A percentile compares a stretch with the other conserved stretches of the same genome.
These are phyloP conservation scores for Camellia sinensis DNA, from an alignment of 148 eudicot species.

Conservation along the genomic window DNA sequence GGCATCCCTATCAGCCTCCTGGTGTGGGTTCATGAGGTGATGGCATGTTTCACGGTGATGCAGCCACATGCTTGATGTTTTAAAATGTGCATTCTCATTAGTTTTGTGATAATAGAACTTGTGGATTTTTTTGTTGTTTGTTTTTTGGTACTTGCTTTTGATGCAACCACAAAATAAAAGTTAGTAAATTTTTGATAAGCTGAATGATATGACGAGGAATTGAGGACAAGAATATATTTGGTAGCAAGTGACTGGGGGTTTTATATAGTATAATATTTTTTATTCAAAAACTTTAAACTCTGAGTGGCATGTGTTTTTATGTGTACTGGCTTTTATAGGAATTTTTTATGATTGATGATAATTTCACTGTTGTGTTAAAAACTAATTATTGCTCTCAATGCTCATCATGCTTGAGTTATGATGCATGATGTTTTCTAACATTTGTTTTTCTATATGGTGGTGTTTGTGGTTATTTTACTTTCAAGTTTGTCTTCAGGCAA, in stretches of 20 bases:
- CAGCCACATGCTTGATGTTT: not conserved
- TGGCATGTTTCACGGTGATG: not conserved
- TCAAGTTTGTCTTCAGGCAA: not conserved
- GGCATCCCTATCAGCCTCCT: not conserved
- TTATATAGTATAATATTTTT: not conserved
- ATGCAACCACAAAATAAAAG: not conserved
- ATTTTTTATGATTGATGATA: not conserved
- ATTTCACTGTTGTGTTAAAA: not conserved
- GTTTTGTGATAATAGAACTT: too few relatives aligned
- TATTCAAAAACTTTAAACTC: not conserved
- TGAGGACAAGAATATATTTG: not conserved
- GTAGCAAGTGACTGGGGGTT: not conserved
- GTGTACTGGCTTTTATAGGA: not conserved
- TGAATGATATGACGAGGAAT: not conserved
- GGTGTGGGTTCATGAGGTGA: not conserved
- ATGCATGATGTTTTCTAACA: not conserved
- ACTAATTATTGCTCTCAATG: not conserved
- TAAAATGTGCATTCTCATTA: not conserved
- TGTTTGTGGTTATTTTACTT: not conserved
- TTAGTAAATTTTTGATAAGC: not conserved
- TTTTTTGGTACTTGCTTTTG: not conserved
- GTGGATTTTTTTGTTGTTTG: not conserved
- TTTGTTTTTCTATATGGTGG: not conserved
- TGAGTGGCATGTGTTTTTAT: not conserved
- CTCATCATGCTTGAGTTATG: not conserved